Evolutionary conservation across 208 protist genomes (phyloP), one percentile per base, ranked within the genome.

Genomic region (Novymonas esmeraldas): DNA sequence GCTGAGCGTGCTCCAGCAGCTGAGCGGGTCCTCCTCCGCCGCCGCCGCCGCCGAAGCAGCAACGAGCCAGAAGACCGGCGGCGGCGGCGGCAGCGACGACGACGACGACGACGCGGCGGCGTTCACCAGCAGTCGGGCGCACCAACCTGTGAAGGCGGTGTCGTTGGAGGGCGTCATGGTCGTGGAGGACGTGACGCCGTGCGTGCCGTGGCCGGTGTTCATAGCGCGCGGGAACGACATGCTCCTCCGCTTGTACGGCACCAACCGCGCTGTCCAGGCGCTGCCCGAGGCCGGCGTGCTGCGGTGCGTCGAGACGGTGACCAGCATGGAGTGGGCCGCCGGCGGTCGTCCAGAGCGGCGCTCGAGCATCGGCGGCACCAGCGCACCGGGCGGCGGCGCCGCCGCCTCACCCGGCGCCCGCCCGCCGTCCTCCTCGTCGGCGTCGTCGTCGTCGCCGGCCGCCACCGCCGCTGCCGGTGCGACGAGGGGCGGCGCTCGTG

Each of bases 291-390:
- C 79, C 28, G 66, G 74, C 14, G 57, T 78, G 24, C 36, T 93
- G 51, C 70, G 67, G 13, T 88, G 67, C 46, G 16, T 20, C 9
- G 84, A 93, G 56, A 90, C 87, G 13, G 69, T 90, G 16, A 80
- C 83, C 10, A 69, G 73, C 42, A 79, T 90, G 61, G 87, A 90
- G 33, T 93, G 87, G 87, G 59, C 67, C 16, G 71, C 79, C n/a
- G 76, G 48, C 4, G 76, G 72, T 70, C 75, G 33, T 64, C 65
- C 33, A 45, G 73, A 36, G 5, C 52, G 59, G 20, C 73, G 31
- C 44, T 79, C 29, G 31, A 48, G 51, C 55, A 57, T 11, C 65
- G 70, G 36, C 41, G 31, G 46, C 66, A 24, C 49, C 62, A 29
- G 59, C 70, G 41, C 24, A 60, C 3, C 66, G 64, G 10, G 42